A percentile compares a stretch with the other conserved stretches of the same genome.
Conservation (phyloP, 805 yeast genomes). For the Ogataea naganishii region DNA sequence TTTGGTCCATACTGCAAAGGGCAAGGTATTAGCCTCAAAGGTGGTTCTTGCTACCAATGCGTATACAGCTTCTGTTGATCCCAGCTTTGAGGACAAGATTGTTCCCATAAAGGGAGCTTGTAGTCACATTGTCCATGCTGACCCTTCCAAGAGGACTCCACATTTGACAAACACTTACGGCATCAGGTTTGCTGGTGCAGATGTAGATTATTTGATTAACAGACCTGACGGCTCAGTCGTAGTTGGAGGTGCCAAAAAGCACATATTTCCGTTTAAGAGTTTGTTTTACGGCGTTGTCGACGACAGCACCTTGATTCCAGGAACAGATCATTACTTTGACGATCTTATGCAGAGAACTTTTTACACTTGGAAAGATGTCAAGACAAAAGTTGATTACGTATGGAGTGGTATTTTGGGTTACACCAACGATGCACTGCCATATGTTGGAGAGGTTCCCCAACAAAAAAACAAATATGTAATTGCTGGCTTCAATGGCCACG, state of each 20-base stretch:
- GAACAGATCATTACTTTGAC: conserved; percentile 15
- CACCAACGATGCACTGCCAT: conserved; percentile 30
- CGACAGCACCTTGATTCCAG: conserved; percentile 23
- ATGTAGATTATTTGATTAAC: conserved; percentile 26
- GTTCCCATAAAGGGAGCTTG: conserved; percentile 22
- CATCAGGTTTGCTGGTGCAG: conserved; percentile 15
- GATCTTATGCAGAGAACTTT: conserved; percentile 23
- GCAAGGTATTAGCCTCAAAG: conserved; percentile 20
- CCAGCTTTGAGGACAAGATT: conserved; percentile 16
- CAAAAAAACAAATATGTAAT: conserved; percentile 26
- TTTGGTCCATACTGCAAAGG: conserved; percentile 24
- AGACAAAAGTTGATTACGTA: conserved; percentile 15
- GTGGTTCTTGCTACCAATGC: conserved; percentile 28
- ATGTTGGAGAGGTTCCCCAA: conserved; percentile 30
- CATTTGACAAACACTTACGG: conserved; percentile 25
- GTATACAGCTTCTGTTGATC: conserved; percentile 12
- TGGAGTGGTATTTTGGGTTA: conserved; percentile 45
- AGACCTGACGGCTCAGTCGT: conserved; percentile 23
- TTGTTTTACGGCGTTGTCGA: conserved; percentile 24
- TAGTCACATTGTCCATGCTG: conserved; percentile 16
- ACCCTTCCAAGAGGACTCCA: conserved; percentile 15
- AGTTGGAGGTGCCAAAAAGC: conserved; percentile 22
- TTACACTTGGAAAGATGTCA: conserved; percentile 23
- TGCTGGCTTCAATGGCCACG: conserved; percentile 45
- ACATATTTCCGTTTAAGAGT: conserved; percentile 15